Percentiles rank a stretch among this genome's conserved stretches.
Conservation (phyloP, 1,284 basidiomycete species). For the Sphaerobolus stellatus region DNA sequence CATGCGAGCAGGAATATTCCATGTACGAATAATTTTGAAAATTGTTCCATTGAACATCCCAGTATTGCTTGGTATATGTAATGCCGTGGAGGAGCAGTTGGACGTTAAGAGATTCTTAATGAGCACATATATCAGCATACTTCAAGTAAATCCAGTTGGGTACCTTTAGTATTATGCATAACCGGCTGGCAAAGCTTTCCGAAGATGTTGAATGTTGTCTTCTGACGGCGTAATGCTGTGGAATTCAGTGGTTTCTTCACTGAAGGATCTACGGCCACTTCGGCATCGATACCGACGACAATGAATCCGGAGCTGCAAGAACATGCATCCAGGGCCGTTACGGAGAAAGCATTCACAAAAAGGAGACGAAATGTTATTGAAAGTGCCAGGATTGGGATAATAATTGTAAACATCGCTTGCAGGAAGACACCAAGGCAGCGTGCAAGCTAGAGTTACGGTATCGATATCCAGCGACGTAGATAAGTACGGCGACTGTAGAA, state of each 20-base stretch:
- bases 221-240: not conserved
- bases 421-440: constrained; percentile 63
- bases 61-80: constrained; percentile 7
- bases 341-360: too few species aligned
- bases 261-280: constrained; percentile 4
- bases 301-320: constrained; percentile 11
- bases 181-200: constrained; percentile 9
- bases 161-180: not conserved
- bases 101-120: not conserved
- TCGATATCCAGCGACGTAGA: too few species aligned
- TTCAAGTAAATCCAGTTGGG: not conserved
- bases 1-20: constrained; percentile 1
- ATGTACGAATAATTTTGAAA: constrained; percentile 12
- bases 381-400: constrained; percentile 63
- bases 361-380: too few species aligned
- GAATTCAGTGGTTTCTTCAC: not conserved
- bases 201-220: constrained; percentile 8
- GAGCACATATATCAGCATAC: not conserved
- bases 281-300: constrained; percentile 2
- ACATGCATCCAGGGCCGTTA: too few species aligned
- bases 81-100: constrained; percentile 9
- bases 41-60: constrained; percentile 7
- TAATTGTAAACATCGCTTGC: constrained; percentile 75
- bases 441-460: too few species aligned
- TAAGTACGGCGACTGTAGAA: too few species aligned